phyloP scores from a whole-genome alignment of 768 basidiomycete genomes.

The Rhizopogon vesiculosus region DNA sequence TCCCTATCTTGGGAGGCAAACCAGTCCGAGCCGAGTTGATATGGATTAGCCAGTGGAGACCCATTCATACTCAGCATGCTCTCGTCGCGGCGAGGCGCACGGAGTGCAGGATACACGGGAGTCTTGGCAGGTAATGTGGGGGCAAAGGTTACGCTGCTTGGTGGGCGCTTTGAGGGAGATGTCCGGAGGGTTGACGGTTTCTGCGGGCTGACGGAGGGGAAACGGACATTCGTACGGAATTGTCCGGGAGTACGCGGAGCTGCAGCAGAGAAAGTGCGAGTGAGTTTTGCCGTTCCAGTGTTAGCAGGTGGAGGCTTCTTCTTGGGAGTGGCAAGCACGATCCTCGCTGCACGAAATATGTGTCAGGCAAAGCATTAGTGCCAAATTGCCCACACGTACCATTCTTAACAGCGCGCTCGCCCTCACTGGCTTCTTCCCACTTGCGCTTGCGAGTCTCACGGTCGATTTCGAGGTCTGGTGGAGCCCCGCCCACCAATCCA shows the following conservation, averaged over 20 bases:
- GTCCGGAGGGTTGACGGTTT: constrained; percentile 23
- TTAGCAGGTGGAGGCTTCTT: constrained; percentile 48
- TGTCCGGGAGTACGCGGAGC: background rate
- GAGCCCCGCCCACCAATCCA: constrained; percentile 48
- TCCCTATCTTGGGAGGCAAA: constrained; percentile 37
- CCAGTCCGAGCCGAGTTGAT: constrained; percentile 61
- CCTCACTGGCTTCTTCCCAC: constrained; percentile 49
- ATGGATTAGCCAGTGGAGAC: constrained; percentile 77
- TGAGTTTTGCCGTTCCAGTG: constrained; percentile 48
- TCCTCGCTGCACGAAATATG: constrained; percentile 32
- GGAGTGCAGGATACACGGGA: constrained; percentile 41
- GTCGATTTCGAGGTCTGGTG: constrained; percentile 51
- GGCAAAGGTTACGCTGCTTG: constrained; percentile 68
- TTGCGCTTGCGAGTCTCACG: constrained; percentile 70
- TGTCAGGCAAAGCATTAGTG: background rate
- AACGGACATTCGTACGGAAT: constrained; percentile 21
- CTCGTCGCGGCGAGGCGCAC: constrained; percentile 71
- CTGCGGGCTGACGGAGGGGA: constrained; percentile 31
- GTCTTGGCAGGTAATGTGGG: constrained; percentile 45
- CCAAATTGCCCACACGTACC: constrained; percentile 35
- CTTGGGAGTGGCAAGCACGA: constrained; percentile 45
- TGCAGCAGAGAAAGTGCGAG: constrained; percentile 31
- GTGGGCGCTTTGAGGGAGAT: constrained; percentile 33
- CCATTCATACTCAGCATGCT: constrained; percentile 79
- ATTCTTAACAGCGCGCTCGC: constrained; percentile 51